Percentiles rank a stretch among this genome's conserved stretches.
Evolutionary conservation across 2,329 filamentous ascomycete species (phyloP).

Genomic region (Penicillium sp.): DNA sequence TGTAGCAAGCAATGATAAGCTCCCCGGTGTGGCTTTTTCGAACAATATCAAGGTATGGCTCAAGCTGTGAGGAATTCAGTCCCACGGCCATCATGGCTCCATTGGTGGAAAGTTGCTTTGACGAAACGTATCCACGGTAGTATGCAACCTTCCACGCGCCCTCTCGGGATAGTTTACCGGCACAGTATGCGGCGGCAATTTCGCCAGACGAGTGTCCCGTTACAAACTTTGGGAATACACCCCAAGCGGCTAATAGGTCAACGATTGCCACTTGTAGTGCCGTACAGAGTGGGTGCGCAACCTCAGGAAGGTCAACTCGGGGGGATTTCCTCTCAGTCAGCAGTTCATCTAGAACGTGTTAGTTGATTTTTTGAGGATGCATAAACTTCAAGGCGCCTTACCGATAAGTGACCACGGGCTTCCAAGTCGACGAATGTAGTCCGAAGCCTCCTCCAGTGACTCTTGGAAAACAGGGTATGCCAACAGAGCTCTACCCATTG

Average conservation of each 20-base stretch:
- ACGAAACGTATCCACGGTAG: conserved; percentile 27
- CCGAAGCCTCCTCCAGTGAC: conserved; percentile 23
- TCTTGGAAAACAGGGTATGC: conserved; percentile 20
- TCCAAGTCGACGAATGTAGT: conserved; percentile 25
- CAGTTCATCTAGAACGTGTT: conserved; percentile 24
- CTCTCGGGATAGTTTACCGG: conserved; percentile 33
- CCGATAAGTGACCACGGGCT: conserved; percentile 25
- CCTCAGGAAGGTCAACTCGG: conserved; percentile 24
- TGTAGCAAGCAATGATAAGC: conserved; percentile 28
- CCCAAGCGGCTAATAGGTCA: conserved; percentile 27
- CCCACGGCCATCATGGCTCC: conserved; percentile 34
- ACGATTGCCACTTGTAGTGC: conserved; percentile 33
- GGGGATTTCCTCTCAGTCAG: conserved; percentile 15
- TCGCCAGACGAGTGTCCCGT: conserved; percentile 34
- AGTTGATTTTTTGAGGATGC: neutral
- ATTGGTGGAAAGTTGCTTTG: conserved; percentile 17
- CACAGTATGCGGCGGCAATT: conserved; percentile 48
- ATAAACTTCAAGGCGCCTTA: neutral
- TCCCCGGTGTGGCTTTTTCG: conserved; percentile 12
- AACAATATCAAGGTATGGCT: conserved; percentile 19
- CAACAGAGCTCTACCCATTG: conserved; percentile 36
- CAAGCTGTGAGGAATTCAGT: conserved; percentile 9
- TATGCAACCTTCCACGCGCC: conserved; percentile 31
- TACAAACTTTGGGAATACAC: conserved; percentile 26
- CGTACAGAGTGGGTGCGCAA: conserved; percentile 31